Base-by-base conservation (phyloP, 495 filamentous ascomycete species). In the Annulohypoxylon moriforme region DNA sequence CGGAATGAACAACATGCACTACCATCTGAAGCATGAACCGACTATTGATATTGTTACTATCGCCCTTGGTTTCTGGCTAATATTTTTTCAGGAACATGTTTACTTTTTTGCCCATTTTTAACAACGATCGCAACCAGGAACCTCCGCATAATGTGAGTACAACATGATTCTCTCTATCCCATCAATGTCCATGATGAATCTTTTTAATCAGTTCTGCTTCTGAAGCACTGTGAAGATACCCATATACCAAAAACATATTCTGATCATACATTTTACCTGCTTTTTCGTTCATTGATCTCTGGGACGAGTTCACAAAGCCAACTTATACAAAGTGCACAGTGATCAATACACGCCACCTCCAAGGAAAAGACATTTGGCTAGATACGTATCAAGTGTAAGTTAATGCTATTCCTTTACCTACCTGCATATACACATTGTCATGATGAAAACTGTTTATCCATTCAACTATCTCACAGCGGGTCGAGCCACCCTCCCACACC, bases 371-470 rank as follows among this genome's bases (percentile, higher is more conserved):
- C 16, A 1, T 11, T 1, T 53, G 20, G 0, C 36, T 18, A 42
- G 31, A 14, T 16, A 16, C 9, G 29, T 25, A 5, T 59, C 36
- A 58, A 33, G 36, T 25, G 69, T 75, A 73, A 73, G 65, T 62
- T n/a, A 9, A 64, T 46, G 20, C 29, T 14, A 14, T 64, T 69
- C 49, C 52, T 60, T 66, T 29, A 6, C 27, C 27, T 6, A 29
- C 27, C 58, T 34, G 60, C n/a, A 52, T 55, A 52, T 64, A 29
- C 59, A 60, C 64, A 60, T 55, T 77, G 79, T 84, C 80, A 92
- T 92, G 95, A 98, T 97, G 94, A 97, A 89, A 92, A 88, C 85
- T 94, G 94, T 93, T 90, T 92, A 98, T 98, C 95, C 95, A 98
- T 98, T 98, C 95, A 91, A 96, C 88, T 93, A 98, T 80, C 79